phyloP scores from a whole-genome alignment of 495 filamentous ascomycete species.

The Chaetomidium leptoderma region DNA sequence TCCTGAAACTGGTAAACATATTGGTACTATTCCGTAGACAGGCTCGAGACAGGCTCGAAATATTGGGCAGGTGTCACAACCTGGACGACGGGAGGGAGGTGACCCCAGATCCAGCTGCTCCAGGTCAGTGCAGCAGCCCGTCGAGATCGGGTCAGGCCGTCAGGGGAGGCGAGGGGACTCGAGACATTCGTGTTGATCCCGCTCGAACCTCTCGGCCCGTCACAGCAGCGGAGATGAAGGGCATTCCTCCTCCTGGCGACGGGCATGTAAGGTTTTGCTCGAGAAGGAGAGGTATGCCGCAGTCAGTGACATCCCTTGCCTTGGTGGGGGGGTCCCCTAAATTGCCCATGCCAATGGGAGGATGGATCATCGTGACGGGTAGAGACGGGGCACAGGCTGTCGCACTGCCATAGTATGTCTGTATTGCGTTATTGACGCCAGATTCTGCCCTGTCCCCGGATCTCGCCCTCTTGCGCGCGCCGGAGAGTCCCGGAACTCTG shows the following conservation, averaged over 20 bases:
- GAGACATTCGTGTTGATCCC: conserved; percentile 17
- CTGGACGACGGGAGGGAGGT: no score
- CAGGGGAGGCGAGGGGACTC: background rate
- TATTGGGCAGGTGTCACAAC: conserved; percentile 14
- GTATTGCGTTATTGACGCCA: conserved; percentile 25
- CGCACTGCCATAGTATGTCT: background rate
- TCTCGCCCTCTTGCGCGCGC: background rate
- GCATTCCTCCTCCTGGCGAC: conserved; percentile 5
- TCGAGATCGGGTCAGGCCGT: background rate
- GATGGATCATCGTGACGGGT: background rate
- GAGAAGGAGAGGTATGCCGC: background rate
- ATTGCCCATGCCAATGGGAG: conserved; percentile 3
- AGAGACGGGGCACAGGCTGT: background rate
- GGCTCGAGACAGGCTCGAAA: background rate
- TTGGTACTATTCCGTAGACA: no score
- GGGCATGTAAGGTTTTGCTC: background rate
- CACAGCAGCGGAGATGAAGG: conserved; percentile 14
- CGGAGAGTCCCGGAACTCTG: conserved; percentile 1
- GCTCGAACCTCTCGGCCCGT: conserved; percentile 3
- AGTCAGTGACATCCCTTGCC: conserved; percentile 2
- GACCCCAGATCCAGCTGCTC: conserved; percentile 3
- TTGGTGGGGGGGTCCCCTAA: background rate
- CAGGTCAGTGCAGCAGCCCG: background rate
- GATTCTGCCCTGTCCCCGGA: conserved; percentile 19
- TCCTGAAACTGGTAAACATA: conserved; percentile 6